phyloP scores from a whole-genome alignment of 495 filamentous ascomycete genomes.

The Massariosphaeria phaeospora region DNA sequence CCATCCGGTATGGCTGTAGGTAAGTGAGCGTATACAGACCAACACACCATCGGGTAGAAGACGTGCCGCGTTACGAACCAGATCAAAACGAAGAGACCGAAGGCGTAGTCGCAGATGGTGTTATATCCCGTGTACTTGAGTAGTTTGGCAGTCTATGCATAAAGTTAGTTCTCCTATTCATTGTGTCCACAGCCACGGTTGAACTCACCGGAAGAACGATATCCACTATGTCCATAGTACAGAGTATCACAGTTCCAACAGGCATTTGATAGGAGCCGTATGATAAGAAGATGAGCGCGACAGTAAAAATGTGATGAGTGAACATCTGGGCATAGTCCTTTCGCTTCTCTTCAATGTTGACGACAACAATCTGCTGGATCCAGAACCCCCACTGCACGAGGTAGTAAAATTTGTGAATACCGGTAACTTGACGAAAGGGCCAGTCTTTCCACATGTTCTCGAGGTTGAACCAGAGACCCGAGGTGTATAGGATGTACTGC shows the following conservation, averaged over 20 bases:
- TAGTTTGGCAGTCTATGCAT: constrained; percentile 91
- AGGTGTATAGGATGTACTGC: constrained; percentile 76
- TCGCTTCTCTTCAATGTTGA: constrained; percentile 86
- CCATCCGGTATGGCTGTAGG: constrained; percentile 57
- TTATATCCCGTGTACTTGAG: constrained; percentile 81
- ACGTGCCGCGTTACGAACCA: constrained; percentile 85
- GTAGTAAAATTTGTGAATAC: constrained; percentile 83
- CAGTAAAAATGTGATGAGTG: constrained; percentile 87
- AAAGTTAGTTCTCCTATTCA: too few species aligned
- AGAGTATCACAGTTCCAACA: constrained; percentile 83
- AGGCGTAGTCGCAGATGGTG: constrained; percentile 72
- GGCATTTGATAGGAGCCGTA: constrained; percentile 81
- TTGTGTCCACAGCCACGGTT: constrained; percentile 19
- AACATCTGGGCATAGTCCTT: constrained; percentile 98
- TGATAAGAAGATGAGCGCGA: constrained; percentile 66
- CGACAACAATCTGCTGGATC: constrained; percentile 88
- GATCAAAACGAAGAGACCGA: constrained; percentile 77
- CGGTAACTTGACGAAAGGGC: constrained; percentile 67
- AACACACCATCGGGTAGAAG: constrained; percentile 70
- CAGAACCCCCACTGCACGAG: constrained; percentile 88
- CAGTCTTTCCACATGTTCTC: constrained; percentile 75
- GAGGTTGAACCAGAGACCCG: constrained; percentile 73
- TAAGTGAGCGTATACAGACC: constrained; percentile 71
- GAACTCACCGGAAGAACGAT: constrained; percentile 72
- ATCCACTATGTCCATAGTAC: constrained; percentile 91